phyloP scores from a whole-genome alignment of 345 rosid species.

The Heritiera fomes region DNA sequence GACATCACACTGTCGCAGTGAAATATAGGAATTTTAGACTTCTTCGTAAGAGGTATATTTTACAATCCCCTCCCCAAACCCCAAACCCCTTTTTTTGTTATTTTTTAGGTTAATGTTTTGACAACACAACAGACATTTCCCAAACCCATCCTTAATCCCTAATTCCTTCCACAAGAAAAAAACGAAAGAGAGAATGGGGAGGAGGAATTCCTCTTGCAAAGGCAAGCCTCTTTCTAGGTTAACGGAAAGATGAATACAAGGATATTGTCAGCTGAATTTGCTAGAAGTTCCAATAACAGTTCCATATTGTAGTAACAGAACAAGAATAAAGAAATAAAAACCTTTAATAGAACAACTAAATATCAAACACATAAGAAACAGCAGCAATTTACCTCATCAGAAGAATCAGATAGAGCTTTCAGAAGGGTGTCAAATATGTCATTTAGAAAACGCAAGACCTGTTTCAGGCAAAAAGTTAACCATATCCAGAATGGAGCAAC shows the following conservation, averaged over 20 bases:
- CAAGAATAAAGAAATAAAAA: not conserved
- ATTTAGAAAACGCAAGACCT: conserved; percentile 76
- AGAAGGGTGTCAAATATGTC: conserved; percentile 90
- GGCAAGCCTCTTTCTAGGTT: not conserved
- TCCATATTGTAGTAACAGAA: not conserved
- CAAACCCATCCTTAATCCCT: not conserved
- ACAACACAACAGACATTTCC: not conserved
- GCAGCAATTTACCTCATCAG: conserved; percentile 67
- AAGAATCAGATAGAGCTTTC: conserved; percentile 84
- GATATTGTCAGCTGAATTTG: not conserved
- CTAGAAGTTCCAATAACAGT: conserved; percentile 4
- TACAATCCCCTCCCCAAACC: not conserved
- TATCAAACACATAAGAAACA: not conserved
- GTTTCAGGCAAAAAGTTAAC: conserved; percentile 33
- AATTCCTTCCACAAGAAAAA: not conserved
- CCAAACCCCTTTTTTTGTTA: not conserved
- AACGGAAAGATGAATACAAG: not conserved
- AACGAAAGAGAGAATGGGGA: not conserved
- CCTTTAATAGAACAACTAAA: not conserved
- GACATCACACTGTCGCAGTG: not conserved
- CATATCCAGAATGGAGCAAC: conserved; percentile 5
- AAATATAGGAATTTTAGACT: not conserved
- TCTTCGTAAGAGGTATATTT: not conserved
- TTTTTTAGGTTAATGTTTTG: not conserved
- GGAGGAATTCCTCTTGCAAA: not conserved